Conservation (phyloP, 164 flowering plant genomes). For the grape (Vitis vinifera) region DNA sequence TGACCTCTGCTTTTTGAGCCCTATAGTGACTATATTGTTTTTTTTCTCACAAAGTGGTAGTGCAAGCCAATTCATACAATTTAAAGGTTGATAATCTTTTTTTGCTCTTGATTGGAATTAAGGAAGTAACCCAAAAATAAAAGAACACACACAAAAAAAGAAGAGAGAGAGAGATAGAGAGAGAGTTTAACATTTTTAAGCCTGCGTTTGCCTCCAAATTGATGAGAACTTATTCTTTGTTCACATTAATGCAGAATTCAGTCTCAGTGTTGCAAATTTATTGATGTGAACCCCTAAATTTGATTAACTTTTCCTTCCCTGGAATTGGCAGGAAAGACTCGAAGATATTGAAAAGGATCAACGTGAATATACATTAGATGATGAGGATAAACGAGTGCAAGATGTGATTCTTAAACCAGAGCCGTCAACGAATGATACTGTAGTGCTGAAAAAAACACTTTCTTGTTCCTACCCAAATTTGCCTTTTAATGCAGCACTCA, state of each 20-base stretch:
- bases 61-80: no score
- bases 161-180: not conserved
- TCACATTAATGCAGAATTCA: not conserved
- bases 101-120: no score
- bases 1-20: no score
- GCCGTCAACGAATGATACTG: constrained; percentile 49
- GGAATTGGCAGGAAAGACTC: constrained; percentile 68
- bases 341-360: constrained; percentile 84
- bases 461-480: constrained; percentile 84
- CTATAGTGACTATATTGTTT: no score
- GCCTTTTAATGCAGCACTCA: constrained; percentile 64
- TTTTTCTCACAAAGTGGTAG: no score
- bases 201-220: not conserved
- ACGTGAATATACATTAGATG: constrained; percentile 89
- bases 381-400: constrained; percentile 75
- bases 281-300: not conserved
- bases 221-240: not conserved
- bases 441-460: constrained; percentile 73
- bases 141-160: not conserved
- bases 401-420: constrained; percentile 68
- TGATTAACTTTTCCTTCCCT: not conserved
- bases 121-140: not conserved
- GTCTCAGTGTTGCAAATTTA: not conserved
- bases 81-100: no score
- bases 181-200: not conserved